phyloP scores from a whole-genome alignment of 441 rosid genomes.

The Raphanus hybrid region DNA sequence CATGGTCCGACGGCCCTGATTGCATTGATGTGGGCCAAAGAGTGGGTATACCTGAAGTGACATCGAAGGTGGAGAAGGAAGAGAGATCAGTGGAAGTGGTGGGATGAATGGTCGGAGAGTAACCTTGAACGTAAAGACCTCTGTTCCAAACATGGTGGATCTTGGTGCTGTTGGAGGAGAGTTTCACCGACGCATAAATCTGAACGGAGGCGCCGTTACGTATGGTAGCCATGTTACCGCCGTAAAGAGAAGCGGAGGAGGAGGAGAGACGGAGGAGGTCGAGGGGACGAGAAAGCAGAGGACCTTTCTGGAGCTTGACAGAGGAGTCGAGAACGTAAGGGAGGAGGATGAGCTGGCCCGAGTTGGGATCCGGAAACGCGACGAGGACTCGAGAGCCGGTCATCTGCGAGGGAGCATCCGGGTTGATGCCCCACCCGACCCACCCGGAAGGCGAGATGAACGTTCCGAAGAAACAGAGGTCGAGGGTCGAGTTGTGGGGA shows the following conservation, averaged over 20 bases:
- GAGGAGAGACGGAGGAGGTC: conserved; percentile 72
- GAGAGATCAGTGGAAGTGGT: conserved; percentile 84
- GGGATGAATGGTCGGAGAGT: conserved; percentile 95
- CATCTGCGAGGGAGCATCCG: conserved; percentile 66
- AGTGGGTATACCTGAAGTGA: conserved; percentile 55
- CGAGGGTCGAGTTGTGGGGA: conserved; percentile 73
- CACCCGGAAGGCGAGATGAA: conserved; percentile 96
- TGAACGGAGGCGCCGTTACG: conserved; percentile 81
- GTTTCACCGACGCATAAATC: conserved; percentile 71
- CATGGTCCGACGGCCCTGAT: too few species aligned
- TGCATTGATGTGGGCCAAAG: too few species aligned
- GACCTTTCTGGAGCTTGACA: conserved; percentile 82
- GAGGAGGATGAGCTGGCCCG: conserved; percentile 74
- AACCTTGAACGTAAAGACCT: conserved; percentile 95
- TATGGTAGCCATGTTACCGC: conserved; percentile 84
- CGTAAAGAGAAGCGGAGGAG: conserved; percentile 80
- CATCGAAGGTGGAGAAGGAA: conserved; percentile 73
- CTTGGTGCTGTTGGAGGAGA: conserved; percentile 62
- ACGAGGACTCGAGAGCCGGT: conserved; percentile 79
- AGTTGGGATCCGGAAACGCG: conserved; percentile 88
- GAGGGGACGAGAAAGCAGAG: conserved; percentile 82
- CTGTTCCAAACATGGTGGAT: conserved; percentile 92
- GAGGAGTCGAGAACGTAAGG: conserved; percentile 81
- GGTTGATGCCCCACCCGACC: conserved; percentile 94
- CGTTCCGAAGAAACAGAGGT: conserved; percentile 82